These are phyloP conservation scores for Scedosporium dehoogii DNA, from an alignment of 2,329 filamentous ascomycete species.

Conservation along the genomic window DNA sequence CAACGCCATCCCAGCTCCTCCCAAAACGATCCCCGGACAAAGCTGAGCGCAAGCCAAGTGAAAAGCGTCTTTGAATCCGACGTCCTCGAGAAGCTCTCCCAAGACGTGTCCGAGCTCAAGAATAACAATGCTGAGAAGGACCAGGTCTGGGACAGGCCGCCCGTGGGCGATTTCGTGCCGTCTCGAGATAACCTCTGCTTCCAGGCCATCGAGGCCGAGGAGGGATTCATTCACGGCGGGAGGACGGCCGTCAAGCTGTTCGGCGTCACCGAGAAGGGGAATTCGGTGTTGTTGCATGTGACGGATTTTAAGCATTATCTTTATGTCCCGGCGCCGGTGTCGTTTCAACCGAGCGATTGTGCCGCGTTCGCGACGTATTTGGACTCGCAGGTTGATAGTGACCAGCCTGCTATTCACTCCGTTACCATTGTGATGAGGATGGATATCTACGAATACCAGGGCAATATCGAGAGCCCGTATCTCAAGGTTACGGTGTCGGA, in stretches of 20 bases:
- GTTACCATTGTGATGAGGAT: slow-evolving; percentile 77
- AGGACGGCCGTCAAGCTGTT: slow-evolving; percentile 79
- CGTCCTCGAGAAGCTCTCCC: slow-evolving; percentile 89
- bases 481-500: slow-evolving; percentile 90
- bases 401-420: slow-evolving; percentile 65
- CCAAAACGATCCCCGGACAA: slow-evolving; percentile 50
- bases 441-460: slow-evolving; percentile 89
- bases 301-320: slow-evolving; percentile 95
- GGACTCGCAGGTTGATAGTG: slow-evolving; percentile 66
- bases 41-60: slow-evolving; percentile 61
- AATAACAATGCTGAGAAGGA: slow-evolving; percentile 84
- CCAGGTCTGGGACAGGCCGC: slow-evolving; percentile 72
- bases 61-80: slow-evolving; percentile 93
- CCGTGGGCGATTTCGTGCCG: slow-evolving; percentile 41
- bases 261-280: slow-evolving; percentile 72
- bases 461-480: slow-evolving; percentile 84
- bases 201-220: slow-evolving; percentile 91
- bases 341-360: slow-evolving; percentile 72
- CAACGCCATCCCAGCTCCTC: slow-evolving; percentile 46
- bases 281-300: slow-evolving; percentile 91
- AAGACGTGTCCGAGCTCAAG: slow-evolving; percentile 81
- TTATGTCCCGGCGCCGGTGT: slow-evolving; percentile 78
- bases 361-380: slow-evolving; percentile 69
- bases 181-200: slow-evolving; percentile 67
- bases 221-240: slow-evolving; percentile 71